A percentile compares a stretch with the other conserved stretches of the same genome.
Conservation (phyloP, 2,329 filamentous ascomycete species). For the Ceratocystiopsis minuta region DNA sequence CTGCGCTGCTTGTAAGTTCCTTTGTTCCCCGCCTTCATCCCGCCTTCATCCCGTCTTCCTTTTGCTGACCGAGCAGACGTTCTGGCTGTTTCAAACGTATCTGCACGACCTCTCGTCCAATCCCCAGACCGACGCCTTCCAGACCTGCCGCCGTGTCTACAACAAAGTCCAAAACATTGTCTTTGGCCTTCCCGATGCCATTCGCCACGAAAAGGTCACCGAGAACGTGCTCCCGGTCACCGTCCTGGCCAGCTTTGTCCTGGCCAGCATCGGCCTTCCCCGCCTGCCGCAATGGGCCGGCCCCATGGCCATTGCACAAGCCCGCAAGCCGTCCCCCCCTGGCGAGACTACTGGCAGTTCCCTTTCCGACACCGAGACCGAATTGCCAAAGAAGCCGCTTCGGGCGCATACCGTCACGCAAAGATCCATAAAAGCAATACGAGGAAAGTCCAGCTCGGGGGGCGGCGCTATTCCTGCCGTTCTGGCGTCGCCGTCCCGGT, state of each 20-base stretch:
- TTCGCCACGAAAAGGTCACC: constrained; percentile 55
- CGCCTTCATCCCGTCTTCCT: not conserved
- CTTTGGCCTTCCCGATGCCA: constrained; percentile 55
- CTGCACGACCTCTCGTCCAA: constrained; percentile 62
- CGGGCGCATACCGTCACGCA: constrained; percentile 50
- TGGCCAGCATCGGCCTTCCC: constrained; percentile 59
- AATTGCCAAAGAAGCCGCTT: constrained; percentile 28
- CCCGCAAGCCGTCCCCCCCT: constrained; percentile 50
- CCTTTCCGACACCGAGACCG: constrained; percentile 3
- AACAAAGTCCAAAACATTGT: constrained; percentile 82
- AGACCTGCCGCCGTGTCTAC: constrained; percentile 67
- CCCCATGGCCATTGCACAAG: constrained; percentile 65
- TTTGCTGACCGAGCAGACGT: constrained; percentile 38
- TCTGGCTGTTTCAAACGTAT: constrained; percentile 82
- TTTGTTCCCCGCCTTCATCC: not conserved
- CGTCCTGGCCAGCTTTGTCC: constrained; percentile 61
- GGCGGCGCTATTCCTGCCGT: too few relatives aligned
- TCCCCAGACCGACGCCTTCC: constrained; percentile 59
- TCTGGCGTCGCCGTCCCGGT: too few relatives aligned
- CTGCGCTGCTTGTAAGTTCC: constrained; percentile 55
- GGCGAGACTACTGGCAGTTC: constrained; percentile 28
- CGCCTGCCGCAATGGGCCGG: constrained; percentile 62
- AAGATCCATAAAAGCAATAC: too few relatives aligned
- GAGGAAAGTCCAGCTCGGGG: too few relatives aligned
- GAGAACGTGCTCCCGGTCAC: constrained; percentile 69